Base-by-base conservation (phyloP, 2,329 filamentous ascomycete genomes). In the Calonectria montana region DNA sequence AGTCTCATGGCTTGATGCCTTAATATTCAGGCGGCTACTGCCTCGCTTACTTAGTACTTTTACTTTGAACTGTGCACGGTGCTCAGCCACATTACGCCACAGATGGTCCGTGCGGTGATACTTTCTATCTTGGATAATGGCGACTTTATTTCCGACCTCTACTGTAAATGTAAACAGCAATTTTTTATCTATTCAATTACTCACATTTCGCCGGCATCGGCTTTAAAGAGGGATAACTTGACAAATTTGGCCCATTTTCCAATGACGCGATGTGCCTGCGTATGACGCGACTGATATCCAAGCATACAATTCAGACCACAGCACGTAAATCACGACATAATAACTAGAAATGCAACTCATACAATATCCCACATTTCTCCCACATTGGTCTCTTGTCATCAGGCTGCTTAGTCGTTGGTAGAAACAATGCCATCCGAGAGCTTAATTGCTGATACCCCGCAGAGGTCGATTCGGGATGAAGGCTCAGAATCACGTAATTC, bases 221-320 rank as follows among this genome's bases (percentile, higher is more conserved):
- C 62, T 39, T 37, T 21, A 41, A 39, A 50, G 57, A 50, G 45
- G 62, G 62, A 65, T 39, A 35, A n/a, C 13, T 53, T 39, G 21
- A 59, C 62, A 47, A 41, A 53, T 35, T 37, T 37, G 43, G 62
- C 23, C 29, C 27, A 27, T 65, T 48, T 18, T 18, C 8, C 5
- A 29, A 70, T 70, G 68, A 70, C 68, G 68, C 68, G 55, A 70
- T 70, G 63, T 67, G 37, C 68, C 63, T 66, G 55, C 45, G 37
- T 15, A 70, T 70, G 68, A 31, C 55, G 68, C 55, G 37, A 70
- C 55, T 16, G 8, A 12, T 4, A 35, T 50, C 35, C 53, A 47
- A 31, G 62, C 62, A 39, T 41, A 25, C 18, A n/a, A 15, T 62
- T 35, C 4, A 53, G 18, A 16, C 13, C n/a, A 29, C 27, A 45